A percentile compares a stretch with the other conserved stretches of the same genome.
These are phyloP conservation scores for Ophiostoma pallidulum DNA, from an alignment of 2,329 filamentous ascomycete species.

Conservation along the genomic window DNA sequence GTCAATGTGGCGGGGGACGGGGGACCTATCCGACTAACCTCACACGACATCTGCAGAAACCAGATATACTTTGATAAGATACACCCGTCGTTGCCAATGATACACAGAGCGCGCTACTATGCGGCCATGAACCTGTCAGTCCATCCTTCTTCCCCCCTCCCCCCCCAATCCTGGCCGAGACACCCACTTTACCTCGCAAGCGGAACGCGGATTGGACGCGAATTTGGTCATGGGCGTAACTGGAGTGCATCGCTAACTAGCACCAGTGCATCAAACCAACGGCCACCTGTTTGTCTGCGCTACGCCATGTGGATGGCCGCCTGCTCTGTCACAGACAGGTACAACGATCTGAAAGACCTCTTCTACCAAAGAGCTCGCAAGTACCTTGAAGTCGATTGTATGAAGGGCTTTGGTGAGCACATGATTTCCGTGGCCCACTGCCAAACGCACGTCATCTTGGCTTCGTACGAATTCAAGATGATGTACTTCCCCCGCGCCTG, in stretches of 20 bases:
- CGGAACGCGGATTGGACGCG: too few relatives aligned
- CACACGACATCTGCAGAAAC: conserved; percentile 41
- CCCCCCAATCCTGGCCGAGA: background rate
- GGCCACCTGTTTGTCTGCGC: conserved; percentile 77
- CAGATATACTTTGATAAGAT: conserved; percentile 86
- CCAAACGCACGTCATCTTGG: conserved; percentile 73
- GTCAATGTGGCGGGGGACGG: too few relatives aligned
- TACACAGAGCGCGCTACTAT: conserved; percentile 79
- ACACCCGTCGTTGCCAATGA: conserved; percentile 76
- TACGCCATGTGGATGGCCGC: conserved; percentile 96
- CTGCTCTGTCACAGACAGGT: conserved; percentile 78
- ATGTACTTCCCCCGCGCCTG: conserved; percentile 96
- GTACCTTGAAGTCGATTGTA: conserved; percentile 80
- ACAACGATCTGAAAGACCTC: conserved; percentile 65
- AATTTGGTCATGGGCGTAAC: too few relatives aligned
- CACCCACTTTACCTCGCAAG: too few relatives aligned
- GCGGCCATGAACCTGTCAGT: conserved; percentile 74
- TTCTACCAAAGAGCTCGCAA: conserved; percentile 87
- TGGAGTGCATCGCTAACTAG: background rate
- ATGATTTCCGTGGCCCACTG: conserved; percentile 80
- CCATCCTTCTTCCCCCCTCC: background rate
- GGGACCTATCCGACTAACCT: too few relatives aligned
- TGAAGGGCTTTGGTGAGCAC: conserved; percentile 84
- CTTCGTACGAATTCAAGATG: conserved; percentile 87
- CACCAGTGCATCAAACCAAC: conserved; percentile 46